Evolutionary conservation across 257 asterid species (phyloP).

Genomic region (Ajuga chamaepitys): DNA sequence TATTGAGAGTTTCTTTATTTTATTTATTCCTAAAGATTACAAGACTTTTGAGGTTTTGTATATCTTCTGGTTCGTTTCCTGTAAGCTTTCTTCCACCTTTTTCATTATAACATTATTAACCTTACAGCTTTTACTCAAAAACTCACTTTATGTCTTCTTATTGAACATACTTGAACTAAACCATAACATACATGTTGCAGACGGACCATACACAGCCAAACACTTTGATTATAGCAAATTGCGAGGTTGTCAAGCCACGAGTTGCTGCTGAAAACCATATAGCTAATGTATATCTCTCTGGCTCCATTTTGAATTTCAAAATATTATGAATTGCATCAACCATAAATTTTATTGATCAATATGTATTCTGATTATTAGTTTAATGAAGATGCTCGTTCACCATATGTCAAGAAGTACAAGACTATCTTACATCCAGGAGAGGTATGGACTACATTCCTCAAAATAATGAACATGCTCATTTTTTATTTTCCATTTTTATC

Average conservation of each 20-base stretch:
- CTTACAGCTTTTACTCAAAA: not conserved
- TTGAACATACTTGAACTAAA: constrained; percentile 2
- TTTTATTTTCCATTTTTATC: not conserved
- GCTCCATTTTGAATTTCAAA: not conserved
- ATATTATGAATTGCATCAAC: not conserved
- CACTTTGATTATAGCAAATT: constrained; percentile 86
- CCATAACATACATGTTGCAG: constrained; percentile 29
- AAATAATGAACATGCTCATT: not conserved
- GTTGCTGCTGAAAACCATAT: constrained; percentile 85
- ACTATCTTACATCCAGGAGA: constrained; percentile 98
- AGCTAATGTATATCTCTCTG: constrained; percentile 52
- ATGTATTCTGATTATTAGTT: constrained; percentile 42
- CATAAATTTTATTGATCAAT: constrained; percentile 11
- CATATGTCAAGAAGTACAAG: constrained; percentile 89
- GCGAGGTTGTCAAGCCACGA: constrained; percentile 90
- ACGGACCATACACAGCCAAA: constrained; percentile 93
- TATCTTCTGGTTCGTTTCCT: not conserved
- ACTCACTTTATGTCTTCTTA: not conserved
- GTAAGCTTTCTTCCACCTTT: not conserved
- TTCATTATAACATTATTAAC: not conserved
- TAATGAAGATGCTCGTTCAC: constrained; percentile 96
- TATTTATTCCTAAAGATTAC: not conserved
- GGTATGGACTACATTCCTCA: constrained; percentile 36
- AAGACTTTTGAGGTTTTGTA: not conserved
- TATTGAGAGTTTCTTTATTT: not conserved